phyloP scores from a whole-genome alignment of 2,329 filamentous ascomycete species.

The Fusarium sp. region DNA sequence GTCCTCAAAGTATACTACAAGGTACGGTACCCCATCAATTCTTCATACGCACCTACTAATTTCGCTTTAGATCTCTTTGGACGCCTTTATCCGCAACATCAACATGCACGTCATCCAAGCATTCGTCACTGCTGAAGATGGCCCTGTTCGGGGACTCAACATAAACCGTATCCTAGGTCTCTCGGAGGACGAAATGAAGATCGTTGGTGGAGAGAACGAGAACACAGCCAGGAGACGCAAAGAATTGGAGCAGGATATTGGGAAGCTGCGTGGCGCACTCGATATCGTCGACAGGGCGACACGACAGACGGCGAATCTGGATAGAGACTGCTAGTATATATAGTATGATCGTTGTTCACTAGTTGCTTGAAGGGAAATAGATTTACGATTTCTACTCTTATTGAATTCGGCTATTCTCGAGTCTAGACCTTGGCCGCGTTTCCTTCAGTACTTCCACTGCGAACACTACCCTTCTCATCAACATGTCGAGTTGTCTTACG shows the following conservation, averaged over 20 bases:
- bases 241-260: conserved; percentile 37
- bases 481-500: conserved; percentile 29
- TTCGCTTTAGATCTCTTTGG: conserved; percentile 43
- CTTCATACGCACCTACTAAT: not conserved
- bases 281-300: conserved; percentile 39
- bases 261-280: conserved; percentile 32
- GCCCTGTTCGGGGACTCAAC: conserved; percentile 34
- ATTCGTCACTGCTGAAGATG: conserved; percentile 36
- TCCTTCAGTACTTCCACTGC: conserved; percentile 32
- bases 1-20: conserved; percentile 56
- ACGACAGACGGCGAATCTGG: conserved; percentile 14
- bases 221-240: conserved; percentile 27
- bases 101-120: conserved; percentile 21
- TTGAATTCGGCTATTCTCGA: not conserved
- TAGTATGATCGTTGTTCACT: not conserved
- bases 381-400: not conserved
- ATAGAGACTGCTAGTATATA: conserved; percentile 1
- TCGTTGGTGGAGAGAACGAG: conserved; percentile 36
- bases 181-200: conserved; percentile 23
- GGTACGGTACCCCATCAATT: conserved; percentile 33
- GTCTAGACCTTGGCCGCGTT: conserved; percentile 9
- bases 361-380: not conserved
- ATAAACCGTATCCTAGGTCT: conserved; percentile 24
- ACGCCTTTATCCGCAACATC: conserved; percentile 48
- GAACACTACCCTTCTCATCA: conserved; percentile 25